These are phyloP conservation scores for Aspergillus hiratsukae DNA, from an alignment of 2,329 filamentous ascomycete species.

Conservation along the genomic window DNA sequence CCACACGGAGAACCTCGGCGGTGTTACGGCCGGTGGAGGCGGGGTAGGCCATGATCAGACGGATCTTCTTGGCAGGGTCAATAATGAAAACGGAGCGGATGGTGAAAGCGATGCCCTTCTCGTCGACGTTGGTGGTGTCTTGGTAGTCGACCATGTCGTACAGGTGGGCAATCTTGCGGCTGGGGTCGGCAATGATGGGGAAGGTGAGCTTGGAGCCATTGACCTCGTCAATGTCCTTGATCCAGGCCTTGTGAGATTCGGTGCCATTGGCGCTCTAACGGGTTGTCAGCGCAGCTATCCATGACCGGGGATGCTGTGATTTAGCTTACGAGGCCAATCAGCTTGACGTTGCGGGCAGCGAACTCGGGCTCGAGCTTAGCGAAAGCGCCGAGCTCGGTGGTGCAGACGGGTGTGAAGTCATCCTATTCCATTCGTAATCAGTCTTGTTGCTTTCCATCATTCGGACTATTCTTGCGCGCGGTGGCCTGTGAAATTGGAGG, in stretches of 20 bases:
- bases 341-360: conserved; percentile 78
- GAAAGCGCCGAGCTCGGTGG: conserved; percentile 91
- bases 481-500: neutral
- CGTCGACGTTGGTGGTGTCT: conserved; percentile 75
- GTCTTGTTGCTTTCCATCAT: neutral
- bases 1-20: conserved; percentile 71
- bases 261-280: conserved; percentile 70
- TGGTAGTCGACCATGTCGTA: conserved; percentile 87
- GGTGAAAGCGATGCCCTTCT: conserved; percentile 81
- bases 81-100: conserved; percentile 95
- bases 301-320: neutral
- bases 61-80: conserved; percentile 90
- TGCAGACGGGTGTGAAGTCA: conserved; percentile 94
- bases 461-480: neutral
- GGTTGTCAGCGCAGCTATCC: neutral
- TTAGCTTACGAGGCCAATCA: conserved; percentile 67
- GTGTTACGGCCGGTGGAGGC: conserved; percentile 85
- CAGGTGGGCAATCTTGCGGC: conserved; percentile 68
- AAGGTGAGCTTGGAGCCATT: conserved; percentile 67
- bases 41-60: conserved; percentile 88
- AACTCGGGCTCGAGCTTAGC: conserved; percentile 90
- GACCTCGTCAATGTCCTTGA: conserved; percentile 81
- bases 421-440: conserved; percentile 20
- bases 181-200: conserved; percentile 78
- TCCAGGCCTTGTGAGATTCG: conserved; percentile 79